A percentile compares a stretch with the other conserved stretches of the same genome.
phyloP scores from a whole-genome alignment of 2,329 filamentous ascomycete genomes.

The Colletotrichum abscissum region DNA sequence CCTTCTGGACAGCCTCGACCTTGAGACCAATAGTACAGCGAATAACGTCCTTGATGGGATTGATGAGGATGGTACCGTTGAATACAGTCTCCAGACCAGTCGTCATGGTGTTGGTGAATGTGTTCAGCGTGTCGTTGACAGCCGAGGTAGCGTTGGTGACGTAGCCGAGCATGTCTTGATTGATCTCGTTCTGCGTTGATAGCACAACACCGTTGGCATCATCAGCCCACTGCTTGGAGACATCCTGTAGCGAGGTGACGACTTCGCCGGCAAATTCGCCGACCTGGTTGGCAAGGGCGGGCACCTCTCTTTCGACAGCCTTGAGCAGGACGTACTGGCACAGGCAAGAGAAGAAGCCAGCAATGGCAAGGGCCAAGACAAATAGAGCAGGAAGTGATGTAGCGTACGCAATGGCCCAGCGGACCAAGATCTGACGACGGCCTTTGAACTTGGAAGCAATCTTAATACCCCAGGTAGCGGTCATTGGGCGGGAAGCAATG shows the following conservation, averaged over 20 bases:
- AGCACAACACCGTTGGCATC: conserved; percentile 80
- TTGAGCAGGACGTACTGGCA: conserved; percentile 85
- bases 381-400: conserved; percentile 89
- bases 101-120: conserved; percentile 82
- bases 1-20: conserved; percentile 84
- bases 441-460: conserved; percentile 73
- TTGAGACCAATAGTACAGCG: conserved; percentile 91
- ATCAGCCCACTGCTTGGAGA: conserved; percentile 80
- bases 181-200: conserved; percentile 80
- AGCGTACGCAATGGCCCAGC: conserved; percentile 90
- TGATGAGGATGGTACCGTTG: conserved; percentile 82
- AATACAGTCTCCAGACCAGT: conserved; percentile 81
- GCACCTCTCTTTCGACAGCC: conserved; percentile 79
- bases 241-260: conserved; percentile 76
- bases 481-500: conserved; percentile 84
- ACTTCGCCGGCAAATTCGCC: conserved; percentile 84
- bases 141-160: conserved; percentile 85
- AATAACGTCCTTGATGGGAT: conserved; percentile 82
- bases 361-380: conserved; percentile 83
- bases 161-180: conserved; percentile 86
- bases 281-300: conserved; percentile 79
- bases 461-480: conserved; percentile 78
- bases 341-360: conserved; percentile 83
- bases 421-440: conserved; percentile 76
- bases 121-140: conserved; percentile 86